Conservation (phyloP, 805 yeast species). For the Candida andamanensis region DNA sequence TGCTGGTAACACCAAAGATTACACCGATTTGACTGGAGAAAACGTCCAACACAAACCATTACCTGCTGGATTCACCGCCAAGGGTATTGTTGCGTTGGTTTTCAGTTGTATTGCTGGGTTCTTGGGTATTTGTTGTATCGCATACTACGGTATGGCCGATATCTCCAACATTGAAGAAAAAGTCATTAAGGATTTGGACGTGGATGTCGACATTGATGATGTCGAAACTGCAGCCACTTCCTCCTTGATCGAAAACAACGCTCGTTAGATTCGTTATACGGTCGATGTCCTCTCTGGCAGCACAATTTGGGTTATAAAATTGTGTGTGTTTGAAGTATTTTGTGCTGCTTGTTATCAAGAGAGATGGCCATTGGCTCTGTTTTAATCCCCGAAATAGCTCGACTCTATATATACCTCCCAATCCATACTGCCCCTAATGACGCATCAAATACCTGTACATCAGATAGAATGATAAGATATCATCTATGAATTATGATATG, state of each 20-base stretch:
- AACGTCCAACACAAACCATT: slow-evolving; percentile 60
- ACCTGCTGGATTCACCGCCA: slow-evolving; percentile 90
- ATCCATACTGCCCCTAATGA: background rate
- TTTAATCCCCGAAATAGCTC: background rate
- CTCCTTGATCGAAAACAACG: background rate
- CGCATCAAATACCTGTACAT: too few species aligned
- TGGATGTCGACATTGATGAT: slow-evolving; percentile 43
- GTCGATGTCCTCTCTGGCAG: background rate
- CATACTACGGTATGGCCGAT: slow-evolving; percentile 83
- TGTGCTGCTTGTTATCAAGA: background rate
- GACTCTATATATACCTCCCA: background rate
- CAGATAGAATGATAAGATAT: too few species aligned
- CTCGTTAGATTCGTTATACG: background rate
- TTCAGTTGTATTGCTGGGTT: slow-evolving; percentile 86
- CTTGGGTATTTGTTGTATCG: slow-evolving; percentile 72
- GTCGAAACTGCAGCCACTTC: slow-evolving; percentile 14
- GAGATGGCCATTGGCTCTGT: background rate
- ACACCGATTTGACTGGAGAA: slow-evolving; percentile 67
- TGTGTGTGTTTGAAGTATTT: slow-evolving; percentile 14
- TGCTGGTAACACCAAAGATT: slow-evolving; percentile 68
- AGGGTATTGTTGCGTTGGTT: slow-evolving; percentile 90
- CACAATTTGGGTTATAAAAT: slow-evolving; percentile 14
- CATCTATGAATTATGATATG: too few species aligned
- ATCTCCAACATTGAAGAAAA: slow-evolving; percentile 61
- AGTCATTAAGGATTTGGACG: slow-evolving; percentile 51